These are phyloP conservation scores for Areca catechu DNA, from an alignment of 176 grass and related monocot genomes.

Conservation along the genomic window DNA sequence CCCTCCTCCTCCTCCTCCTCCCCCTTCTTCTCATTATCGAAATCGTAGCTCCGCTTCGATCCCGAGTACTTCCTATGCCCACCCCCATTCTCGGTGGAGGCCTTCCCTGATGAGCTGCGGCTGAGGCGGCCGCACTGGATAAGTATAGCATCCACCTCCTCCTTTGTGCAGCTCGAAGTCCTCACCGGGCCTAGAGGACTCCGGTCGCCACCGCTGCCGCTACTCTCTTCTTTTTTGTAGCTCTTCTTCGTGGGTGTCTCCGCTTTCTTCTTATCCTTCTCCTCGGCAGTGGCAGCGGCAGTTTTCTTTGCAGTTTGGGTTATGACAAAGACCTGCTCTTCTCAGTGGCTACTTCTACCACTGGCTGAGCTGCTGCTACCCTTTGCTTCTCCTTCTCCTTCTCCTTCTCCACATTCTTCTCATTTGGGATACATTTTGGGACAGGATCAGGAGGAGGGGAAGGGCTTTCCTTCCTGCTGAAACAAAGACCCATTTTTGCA, in stretches of 20 bases:
- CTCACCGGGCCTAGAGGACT: not conserved
- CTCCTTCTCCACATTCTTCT: not conserved
- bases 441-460: not conserved
- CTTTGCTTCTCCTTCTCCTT: not conserved
- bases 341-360: conserved; percentile 19
- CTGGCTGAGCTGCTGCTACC: conserved; percentile 9
- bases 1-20: too few relatives aligned
- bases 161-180: too few relatives aligned
- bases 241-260: conserved; percentile 23
- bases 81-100: too few relatives aligned
- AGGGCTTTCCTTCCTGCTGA: conserved; percentile 67
- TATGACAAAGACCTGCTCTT: conserved; percentile 70
- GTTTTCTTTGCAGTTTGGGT: conserved; percentile 31
- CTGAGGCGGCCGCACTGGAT: too few relatives aligned
- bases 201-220: conserved; percentile 5
- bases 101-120: too few relatives aligned
- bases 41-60: too few relatives aligned
- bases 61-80: too few relatives aligned
- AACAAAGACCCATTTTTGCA: conserved; percentile 70
- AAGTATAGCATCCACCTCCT: too few relatives aligned
- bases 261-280: conserved; percentile 20
- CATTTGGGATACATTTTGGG: not conserved
- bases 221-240: conserved; percentile 1
- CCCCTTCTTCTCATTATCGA: too few relatives aligned
- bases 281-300: not conserved